These are phyloP conservation scores for Termitomyces sp. DNA, from an alignment of 768 basidiomycete species.

Conservation along the genomic window DNA sequence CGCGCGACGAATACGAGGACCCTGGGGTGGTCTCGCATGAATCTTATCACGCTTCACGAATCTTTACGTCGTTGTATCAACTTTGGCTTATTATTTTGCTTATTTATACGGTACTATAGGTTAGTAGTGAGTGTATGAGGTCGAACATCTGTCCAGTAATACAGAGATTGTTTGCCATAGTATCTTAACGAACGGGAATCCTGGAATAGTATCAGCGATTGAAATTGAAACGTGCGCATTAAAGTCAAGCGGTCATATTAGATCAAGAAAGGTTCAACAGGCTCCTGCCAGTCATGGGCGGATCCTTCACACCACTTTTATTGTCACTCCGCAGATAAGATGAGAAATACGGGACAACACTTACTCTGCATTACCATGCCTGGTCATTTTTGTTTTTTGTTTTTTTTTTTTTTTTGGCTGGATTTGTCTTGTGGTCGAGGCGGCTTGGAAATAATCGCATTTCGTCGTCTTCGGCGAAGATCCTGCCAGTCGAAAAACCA, in stretches of 20 bases:
- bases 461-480: constrained; percentile 27
- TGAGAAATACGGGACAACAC: constrained; percentile 2
- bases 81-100: constrained; percentile 10
- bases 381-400: constrained; percentile 11
- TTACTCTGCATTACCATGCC: constrained; percentile 14
- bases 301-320: constrained; percentile 73
- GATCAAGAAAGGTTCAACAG: constrained; percentile 78
- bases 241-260: constrained; percentile 66
- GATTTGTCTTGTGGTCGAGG: not conserved
- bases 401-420: constrained; percentile 10
- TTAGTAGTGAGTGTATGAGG: constrained; percentile 4
- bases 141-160: not conserved
- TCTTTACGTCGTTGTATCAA: constrained; percentile 10
- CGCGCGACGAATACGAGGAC: constrained; percentile 89
- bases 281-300: constrained; percentile 38
- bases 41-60: constrained; percentile 1
- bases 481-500: constrained; percentile 70
- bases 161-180: not conserved
- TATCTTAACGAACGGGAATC: not conserved
- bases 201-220: not conserved
- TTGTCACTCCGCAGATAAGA: constrained; percentile 50
- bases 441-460: constrained; percentile 1
- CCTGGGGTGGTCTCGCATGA: constrained; percentile 72
- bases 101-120: constrained; percentile 7
- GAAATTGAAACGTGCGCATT: not conserved